Percentiles rank a stretch among this genome's conserved stretches.
phyloP scores from a whole-genome alignment of 805 yeast species.

The Brettanomyces anomalus region DNA sequence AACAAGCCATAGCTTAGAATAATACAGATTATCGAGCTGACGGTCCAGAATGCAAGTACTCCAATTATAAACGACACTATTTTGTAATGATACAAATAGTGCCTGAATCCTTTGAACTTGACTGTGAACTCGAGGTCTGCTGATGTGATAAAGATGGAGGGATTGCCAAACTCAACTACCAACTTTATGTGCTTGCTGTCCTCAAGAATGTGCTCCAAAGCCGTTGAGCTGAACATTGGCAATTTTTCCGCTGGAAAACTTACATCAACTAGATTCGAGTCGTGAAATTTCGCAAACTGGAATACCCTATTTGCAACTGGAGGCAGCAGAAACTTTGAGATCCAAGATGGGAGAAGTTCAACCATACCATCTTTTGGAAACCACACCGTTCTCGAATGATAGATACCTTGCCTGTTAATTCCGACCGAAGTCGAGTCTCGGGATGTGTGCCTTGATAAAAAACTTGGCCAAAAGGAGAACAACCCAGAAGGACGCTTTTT shows the following conservation, averaged over 20 bases:
- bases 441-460: not conserved
- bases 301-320: not conserved
- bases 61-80: slow-evolving; percentile 28
- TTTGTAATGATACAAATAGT: slow-evolving; percentile 30
- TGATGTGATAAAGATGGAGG: slow-evolving; percentile 9
- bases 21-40: slow-evolving; percentile 26
- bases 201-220: not conserved
- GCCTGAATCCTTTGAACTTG: slow-evolving; percentile 34
- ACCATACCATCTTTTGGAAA: not conserved
- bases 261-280: not conserved
- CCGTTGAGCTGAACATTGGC: slow-evolving; percentile 1
- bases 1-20: slow-evolving; percentile 1
- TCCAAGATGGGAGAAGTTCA: slow-evolving; percentile 5
- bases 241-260: slow-evolving; percentile 1
- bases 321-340: not conserved
- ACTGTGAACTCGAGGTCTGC: slow-evolving; percentile 20
- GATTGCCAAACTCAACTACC: slow-evolving; percentile 15
- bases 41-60: slow-evolving; percentile 28
- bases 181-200: slow-evolving; percentile 13
- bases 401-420: not conserved
- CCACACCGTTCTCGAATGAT: slow-evolving; percentile 1
- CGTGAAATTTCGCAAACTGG: not conserved
- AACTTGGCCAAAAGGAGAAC: not conserved
- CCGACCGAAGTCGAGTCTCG: not conserved
- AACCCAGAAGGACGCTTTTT: not conserved